phyloP scores from a whole-genome alignment of 495 filamentous ascomycete genomes.

The Astrocystis sublimbata region DNA sequence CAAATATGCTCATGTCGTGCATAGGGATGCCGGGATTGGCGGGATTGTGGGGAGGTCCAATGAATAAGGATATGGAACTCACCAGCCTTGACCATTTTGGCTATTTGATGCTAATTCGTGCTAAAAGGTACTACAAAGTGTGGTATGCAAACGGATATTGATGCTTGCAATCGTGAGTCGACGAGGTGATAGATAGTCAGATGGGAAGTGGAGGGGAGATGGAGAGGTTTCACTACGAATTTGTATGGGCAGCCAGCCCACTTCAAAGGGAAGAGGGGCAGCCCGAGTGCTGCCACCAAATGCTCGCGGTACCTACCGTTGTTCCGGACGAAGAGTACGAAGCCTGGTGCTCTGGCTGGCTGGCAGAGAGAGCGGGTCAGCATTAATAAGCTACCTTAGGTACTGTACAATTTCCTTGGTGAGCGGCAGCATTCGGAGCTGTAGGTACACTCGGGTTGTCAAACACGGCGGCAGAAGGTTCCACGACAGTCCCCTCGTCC shows the following conservation, averaged over 20 bases:
- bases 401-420: slow-evolving; percentile 1
- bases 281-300: background rate
- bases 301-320: slow-evolving; percentile 2
- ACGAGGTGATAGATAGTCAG: slow-evolving; percentile 14
- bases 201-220: slow-evolving; percentile 23
- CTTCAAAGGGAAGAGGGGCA: slow-evolving; percentile 20
- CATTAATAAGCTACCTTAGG: too few species aligned
- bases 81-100: slow-evolving; percentile 96
- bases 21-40: slow-evolving; percentile 30
- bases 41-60: slow-evolving; percentile 27
- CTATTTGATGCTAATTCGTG: slow-evolving; percentile 28
- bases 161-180: slow-evolving; percentile 21
- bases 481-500: slow-evolving; percentile 12
- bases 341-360: background rate
- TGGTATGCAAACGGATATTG: slow-evolving; percentile 16
- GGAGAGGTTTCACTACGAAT: slow-evolving; percentile 24
- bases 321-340: background rate
- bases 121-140: slow-evolving; percentile 12
- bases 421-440: background rate
- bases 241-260: slow-evolving; percentile 27
- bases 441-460: background rate
- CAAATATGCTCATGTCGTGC: slow-evolving; percentile 42
- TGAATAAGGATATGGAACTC: slow-evolving; percentile 45
- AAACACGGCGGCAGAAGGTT: slow-evolving; percentile 3
- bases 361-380: background rate